Conservation (phyloP, 176 grass and related monocot genomes). For the barley (Hordeum vulgare) region DNA sequence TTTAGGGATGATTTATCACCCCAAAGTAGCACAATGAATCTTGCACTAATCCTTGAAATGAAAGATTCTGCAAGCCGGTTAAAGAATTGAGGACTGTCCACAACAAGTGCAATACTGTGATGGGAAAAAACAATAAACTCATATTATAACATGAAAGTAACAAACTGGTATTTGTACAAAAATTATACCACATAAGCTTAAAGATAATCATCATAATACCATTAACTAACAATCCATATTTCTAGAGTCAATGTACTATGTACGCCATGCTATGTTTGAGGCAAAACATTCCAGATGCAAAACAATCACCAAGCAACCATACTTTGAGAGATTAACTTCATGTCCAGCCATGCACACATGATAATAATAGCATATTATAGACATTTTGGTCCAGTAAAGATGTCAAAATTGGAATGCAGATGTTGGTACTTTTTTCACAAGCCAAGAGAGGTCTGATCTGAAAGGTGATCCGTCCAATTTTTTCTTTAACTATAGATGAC, state of each 20-base stretch:
- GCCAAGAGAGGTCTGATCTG: not conserved
- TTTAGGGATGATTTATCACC: conserved; percentile 62
- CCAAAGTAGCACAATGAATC: conserved; percentile 94
- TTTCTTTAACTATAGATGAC: conserved; percentile 12
- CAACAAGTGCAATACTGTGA: conserved; percentile 79
- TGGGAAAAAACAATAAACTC: conserved; percentile 22
- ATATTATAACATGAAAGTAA: conserved; percentile 37
- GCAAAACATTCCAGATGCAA: not conserved
- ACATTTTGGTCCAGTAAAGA: not conserved
- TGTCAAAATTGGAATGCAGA: conserved; percentile 1
- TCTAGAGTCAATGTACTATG: not conserved
- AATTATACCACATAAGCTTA: not conserved
- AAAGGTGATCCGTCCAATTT: not conserved
- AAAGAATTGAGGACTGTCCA: conserved; percentile 87
- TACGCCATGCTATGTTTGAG: not conserved
- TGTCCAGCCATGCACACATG: not conserved
- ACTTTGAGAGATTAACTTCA: not conserved
- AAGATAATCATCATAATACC: not conserved
- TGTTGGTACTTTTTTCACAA: not conserved
- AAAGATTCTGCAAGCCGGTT: conserved; percentile 88
- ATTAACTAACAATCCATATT: not conserved
- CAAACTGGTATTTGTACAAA: not conserved
- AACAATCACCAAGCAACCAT: not conserved
- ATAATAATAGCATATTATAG: not conserved
- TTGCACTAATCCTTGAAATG: conserved; percentile 52